These are phyloP conservation scores for Metarhizium rileyi DNA, from an alignment of 2,329 filamentous ascomycete species.

Conservation along the genomic window DNA sequence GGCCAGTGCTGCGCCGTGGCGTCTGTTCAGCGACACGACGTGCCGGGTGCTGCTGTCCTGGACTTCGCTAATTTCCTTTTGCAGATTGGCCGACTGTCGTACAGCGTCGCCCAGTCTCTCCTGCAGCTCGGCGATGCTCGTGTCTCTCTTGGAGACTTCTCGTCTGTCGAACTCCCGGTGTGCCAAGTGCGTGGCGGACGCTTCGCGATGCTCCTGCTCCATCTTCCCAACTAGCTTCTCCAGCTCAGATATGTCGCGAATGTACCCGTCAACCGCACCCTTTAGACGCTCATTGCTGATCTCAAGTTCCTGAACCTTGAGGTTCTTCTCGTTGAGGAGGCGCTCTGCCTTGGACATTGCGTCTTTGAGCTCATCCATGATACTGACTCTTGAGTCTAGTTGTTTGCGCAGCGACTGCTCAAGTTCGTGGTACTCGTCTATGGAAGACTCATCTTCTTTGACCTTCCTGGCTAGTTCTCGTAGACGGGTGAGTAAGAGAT, in stretches of 20 bases:
- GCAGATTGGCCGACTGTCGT: slow-evolving; percentile 27
- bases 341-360: slow-evolving; percentile 28
- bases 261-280: slow-evolving; percentile 41
- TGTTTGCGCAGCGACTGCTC: slow-evolving; percentile 48
- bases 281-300: slow-evolving; percentile 39
- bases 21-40: slow-evolving; percentile 25
- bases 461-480: slow-evolving; percentile 36
- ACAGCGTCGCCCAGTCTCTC: slow-evolving; percentile 31
- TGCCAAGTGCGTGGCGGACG: slow-evolving; percentile 20
- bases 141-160: slow-evolving; percentile 26
- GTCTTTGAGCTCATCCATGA: slow-evolving; percentile 36
- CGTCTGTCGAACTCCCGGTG: slow-evolving; percentile 24
- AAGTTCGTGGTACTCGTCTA: slow-evolving; percentile 51
- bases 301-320: slow-evolving; percentile 36
- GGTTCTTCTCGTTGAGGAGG: slow-evolving; percentile 27
- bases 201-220: slow-evolving; percentile 28
- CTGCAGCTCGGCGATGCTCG: slow-evolving; percentile 33
- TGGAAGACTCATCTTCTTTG: slow-evolving; percentile 39
- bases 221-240: slow-evolving; percentile 40
- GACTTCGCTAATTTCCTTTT: slow-evolving; percentile 26
- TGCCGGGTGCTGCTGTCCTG: slow-evolving; percentile 24
- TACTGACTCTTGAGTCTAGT: slow-evolving; percentile 40
- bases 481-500: slow-evolving; percentile 41
- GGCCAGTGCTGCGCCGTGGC: slow-evolving; percentile 38
- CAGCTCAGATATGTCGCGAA: slow-evolving; percentile 42